These are phyloP conservation scores for Ogataea polymorpha DNA, from an alignment of 805 yeast species.

Conservation along the genomic window DNA sequence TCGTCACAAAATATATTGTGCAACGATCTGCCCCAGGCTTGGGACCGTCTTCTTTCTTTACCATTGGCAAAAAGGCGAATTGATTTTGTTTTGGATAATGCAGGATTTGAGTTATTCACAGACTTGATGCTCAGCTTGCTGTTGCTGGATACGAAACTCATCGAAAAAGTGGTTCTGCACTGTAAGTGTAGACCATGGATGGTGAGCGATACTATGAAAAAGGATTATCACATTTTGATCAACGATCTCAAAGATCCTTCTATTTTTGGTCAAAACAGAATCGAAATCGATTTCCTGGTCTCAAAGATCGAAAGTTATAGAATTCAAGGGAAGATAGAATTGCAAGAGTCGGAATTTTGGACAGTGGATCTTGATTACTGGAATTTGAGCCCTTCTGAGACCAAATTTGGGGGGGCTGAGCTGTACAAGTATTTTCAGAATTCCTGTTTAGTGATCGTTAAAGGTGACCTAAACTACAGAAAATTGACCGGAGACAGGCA, in stretches of 20 bases:
- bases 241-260: slow-evolving; percentile 49
- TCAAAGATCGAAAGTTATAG: slow-evolving; percentile 43
- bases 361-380: slow-evolving; percentile 75
- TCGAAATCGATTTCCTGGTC: slow-evolving; percentile 48
- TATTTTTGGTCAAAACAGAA: slow-evolving; percentile 49
- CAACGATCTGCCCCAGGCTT: slow-evolving; percentile 71
- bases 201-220: slow-evolving; percentile 91
- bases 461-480: slow-evolving; percentile 96
- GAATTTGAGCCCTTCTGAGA: slow-evolving; percentile 54
- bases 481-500: slow-evolving; percentile 86
- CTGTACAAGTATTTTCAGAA: slow-evolving; percentile 59
- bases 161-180: slow-evolving; percentile 67
- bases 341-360: slow-evolving; percentile 78
- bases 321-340: slow-evolving; percentile 43
- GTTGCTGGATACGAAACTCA: slow-evolving; percentile 67
- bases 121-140: slow-evolving; percentile 67
- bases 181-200: slow-evolving; percentile 95
- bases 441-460: slow-evolving; percentile 74
- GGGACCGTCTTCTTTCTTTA: slow-evolving; percentile 43
- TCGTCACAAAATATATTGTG: slow-evolving; percentile 75
- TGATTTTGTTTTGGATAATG: slow-evolving; percentile 85
- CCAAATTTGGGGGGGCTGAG: slow-evolving; percentile 53
- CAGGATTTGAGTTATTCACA: slow-evolving; percentile 94
- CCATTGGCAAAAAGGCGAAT: slow-evolving; percentile 45
- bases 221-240: slow-evolving; percentile 64